These are phyloP conservation scores for Penicillium coffeae DNA, from an alignment of 495 filamentous ascomycete genomes.

Conservation along the genomic window DNA sequence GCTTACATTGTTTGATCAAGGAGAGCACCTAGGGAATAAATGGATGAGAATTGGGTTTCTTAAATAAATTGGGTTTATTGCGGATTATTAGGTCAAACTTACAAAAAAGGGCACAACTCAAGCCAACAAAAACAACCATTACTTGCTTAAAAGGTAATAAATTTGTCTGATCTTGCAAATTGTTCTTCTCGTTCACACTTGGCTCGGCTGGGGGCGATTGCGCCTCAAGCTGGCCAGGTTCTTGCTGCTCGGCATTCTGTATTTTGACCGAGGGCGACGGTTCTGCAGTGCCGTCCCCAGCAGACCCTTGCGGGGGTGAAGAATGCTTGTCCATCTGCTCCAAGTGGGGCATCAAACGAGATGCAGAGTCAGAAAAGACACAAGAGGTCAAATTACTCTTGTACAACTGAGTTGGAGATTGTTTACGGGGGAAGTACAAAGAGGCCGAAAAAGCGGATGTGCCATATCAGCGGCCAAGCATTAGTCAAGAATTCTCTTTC, in stretches of 20 bases:
- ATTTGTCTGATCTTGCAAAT: constrained; percentile 8
- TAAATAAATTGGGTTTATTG: too few species aligned
- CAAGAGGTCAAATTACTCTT: background rate
- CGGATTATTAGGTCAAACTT: too few species aligned
- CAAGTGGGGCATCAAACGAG: background rate
- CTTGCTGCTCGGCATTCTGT: background rate
- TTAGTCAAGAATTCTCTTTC: background rate
- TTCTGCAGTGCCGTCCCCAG: background rate
- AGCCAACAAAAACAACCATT: constrained; percentile 2
- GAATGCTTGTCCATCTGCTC: background rate
- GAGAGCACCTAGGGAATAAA: constrained; percentile 1
- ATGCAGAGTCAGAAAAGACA: background rate
- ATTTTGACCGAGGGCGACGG: background rate
- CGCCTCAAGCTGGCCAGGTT: background rate
- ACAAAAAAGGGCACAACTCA: constrained; percentile 8
- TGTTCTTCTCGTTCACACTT: background rate
- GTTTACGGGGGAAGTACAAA: background rate
- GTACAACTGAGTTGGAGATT: too few species aligned
- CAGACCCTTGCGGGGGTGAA: background rate
- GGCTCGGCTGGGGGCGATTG: background rate
- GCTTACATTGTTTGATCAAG: constrained; percentile 6
- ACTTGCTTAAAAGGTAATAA: constrained; percentile 1
- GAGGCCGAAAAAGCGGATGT: too few species aligned
- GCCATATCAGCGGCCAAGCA: background rate
- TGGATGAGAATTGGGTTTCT: background rate